phyloP scores from a whole-genome alignment of 1,284 basidiomycete genomes.

The Blastosporella zonata region DNA sequence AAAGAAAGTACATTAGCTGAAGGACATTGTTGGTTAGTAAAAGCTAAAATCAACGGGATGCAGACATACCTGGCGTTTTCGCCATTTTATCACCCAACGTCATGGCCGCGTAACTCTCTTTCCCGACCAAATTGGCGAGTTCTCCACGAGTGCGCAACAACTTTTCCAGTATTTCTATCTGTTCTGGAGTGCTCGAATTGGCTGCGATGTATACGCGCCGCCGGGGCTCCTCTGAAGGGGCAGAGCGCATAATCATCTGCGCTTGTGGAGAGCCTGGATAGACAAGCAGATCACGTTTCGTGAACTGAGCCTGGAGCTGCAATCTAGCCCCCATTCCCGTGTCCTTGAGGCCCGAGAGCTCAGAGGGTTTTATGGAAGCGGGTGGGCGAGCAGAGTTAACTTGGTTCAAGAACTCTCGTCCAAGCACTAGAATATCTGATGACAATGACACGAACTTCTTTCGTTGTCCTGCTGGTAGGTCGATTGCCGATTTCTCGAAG shows the following conservation, averaged over 20 bases:
- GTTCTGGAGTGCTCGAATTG: constrained; percentile 66
- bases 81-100: constrained; percentile 93
- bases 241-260: constrained; percentile 88
- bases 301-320: constrained; percentile 70
- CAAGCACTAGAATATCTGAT: constrained; percentile 89
- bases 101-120: constrained; percentile 81
- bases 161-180: constrained; percentile 73
- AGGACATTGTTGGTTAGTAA: constrained; percentile 6
- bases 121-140: constrained; percentile 79
- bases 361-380: constrained; percentile 61
- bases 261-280: constrained; percentile 86
- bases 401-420: constrained; percentile 81
- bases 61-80: constrained; percentile 69
- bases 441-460: constrained; percentile 86
- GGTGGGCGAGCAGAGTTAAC: constrained; percentile 59
- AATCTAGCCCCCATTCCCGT: constrained; percentile 66
- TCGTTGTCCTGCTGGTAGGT: constrained; percentile 77
- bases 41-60: constrained; percentile 11
- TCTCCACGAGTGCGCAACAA: constrained; percentile 75
- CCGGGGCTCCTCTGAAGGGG: constrained; percentile 79
- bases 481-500: constrained; percentile 96
- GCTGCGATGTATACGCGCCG: constrained; percentile 76
- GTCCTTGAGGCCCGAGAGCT: constrained; percentile 67
- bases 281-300: constrained; percentile 67
- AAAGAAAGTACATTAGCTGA: constrained; percentile 86